A percentile compares a stretch with the other conserved stretches of the same genome.
These are phyloP conservation scores for Elsinoe necatrix DNA, from an alignment of 2,329 filamentous ascomycete species.

Conservation along the genomic window DNA sequence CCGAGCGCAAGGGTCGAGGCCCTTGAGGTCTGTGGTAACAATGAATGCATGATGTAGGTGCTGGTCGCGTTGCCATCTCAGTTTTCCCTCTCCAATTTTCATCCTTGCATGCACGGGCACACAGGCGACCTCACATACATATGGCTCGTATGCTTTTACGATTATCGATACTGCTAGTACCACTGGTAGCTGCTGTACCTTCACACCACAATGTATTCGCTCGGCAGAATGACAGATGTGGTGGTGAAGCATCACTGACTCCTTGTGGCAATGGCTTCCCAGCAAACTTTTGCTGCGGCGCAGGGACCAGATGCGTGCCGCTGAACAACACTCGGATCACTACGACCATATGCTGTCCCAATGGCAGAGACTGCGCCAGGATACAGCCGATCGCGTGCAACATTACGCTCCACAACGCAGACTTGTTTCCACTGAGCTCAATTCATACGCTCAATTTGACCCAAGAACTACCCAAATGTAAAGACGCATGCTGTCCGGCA, in stretches of 20 bases:
- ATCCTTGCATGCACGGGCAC: conserved; percentile 11
- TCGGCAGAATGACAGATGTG: conserved; percentile 37
- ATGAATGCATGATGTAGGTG: conserved; percentile 14
- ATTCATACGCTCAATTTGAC: conserved; percentile 59
- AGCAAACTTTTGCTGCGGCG: conserved; percentile 58
- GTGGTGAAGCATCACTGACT: conserved; percentile 38
- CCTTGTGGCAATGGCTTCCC: conserved; percentile 52
- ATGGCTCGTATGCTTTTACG: conserved; percentile 4
- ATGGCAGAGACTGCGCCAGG: conserved; percentile 46
- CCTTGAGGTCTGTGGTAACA: neutral
- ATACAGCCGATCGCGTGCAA: conserved; percentile 61
- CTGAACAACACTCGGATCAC: conserved; percentile 55
- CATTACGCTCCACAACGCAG: conserved; percentile 51
- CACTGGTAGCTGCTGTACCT: conserved; percentile 7
- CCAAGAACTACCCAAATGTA: conserved; percentile 50
- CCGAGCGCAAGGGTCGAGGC: neutral
- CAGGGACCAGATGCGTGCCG: conserved; percentile 46
- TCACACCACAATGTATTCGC: conserved; percentile 1
- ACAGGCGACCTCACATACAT: neutral
- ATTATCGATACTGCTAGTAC: neutral
- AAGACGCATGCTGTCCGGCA: conserved; percentile 58
- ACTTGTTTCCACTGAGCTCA: conserved; percentile 46
- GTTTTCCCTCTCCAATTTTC: neutral
- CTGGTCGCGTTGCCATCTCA: neutral
- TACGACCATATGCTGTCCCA: conserved; percentile 64